Evolutionary conservation across 345 rosid species (phyloP).

Genomic region (Salix exigua): DNA sequence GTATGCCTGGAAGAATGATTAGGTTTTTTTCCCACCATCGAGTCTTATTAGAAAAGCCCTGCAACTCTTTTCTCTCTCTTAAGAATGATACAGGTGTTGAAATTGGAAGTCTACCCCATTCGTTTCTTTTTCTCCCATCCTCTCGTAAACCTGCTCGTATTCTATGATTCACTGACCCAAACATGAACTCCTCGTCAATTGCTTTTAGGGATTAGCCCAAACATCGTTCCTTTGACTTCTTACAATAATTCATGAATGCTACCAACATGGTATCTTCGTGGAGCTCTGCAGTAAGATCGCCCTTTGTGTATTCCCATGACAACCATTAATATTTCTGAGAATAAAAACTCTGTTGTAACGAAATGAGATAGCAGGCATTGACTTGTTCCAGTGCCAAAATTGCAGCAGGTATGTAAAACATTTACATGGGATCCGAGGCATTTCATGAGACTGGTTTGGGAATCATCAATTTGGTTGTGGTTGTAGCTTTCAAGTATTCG

Average conservation of each 20-base stretch:
- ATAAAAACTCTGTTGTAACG: neutral
- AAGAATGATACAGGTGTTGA: slow-evolving; percentile 16
- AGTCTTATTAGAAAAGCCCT: slow-evolving; percentile 2
- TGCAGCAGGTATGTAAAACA: slow-evolving; percentile 1
- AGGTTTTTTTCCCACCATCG: slow-evolving; percentile 18
- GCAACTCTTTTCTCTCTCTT: slow-evolving; percentile 6
- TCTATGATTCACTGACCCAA: neutral
- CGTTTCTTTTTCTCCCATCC: neutral
- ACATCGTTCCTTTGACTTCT: slow-evolving; percentile 1
- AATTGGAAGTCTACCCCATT: slow-evolving; percentile 13
- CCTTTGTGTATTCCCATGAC: neutral
- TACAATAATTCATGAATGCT: slow-evolving; percentile 4
- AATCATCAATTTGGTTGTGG: too few species aligned
- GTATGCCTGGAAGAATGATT: slow-evolving; percentile 73
- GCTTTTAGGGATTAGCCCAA: neutral
- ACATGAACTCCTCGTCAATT: neutral
- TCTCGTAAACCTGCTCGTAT: neutral
- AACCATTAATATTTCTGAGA: neutral
- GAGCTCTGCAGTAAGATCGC: slow-evolving; percentile 15
- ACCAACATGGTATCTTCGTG: neutral
- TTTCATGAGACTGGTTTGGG: neutral
- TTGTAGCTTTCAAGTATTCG: too few species aligned
- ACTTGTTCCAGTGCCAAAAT: neutral
- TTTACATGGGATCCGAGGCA: neutral
- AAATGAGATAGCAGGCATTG: neutral